Conservation (phyloP, 805 yeast species). For the Candida ascalaphidarum region DNA sequence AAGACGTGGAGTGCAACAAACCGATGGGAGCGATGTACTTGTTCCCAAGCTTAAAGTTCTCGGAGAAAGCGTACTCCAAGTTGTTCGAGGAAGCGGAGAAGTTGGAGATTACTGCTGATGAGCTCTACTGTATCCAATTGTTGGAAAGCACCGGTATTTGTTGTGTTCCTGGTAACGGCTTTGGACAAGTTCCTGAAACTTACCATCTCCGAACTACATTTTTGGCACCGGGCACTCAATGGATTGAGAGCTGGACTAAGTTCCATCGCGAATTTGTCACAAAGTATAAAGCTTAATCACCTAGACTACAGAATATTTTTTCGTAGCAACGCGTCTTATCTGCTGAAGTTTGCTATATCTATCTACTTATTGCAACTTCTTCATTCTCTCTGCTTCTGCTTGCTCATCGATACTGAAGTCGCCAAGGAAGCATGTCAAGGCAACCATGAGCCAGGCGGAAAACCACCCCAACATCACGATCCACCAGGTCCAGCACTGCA, state of each 20-base stretch:
- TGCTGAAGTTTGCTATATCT: too few relatives aligned
- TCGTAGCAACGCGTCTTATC: too few relatives aligned
- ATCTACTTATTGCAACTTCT: too few relatives aligned
- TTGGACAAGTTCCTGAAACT: constrained; percentile 87
- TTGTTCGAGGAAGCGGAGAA: constrained; percentile 56
- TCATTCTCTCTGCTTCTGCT: constrained; percentile 2
- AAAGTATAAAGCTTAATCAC: constrained; percentile 27
- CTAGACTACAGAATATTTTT: too few relatives aligned
- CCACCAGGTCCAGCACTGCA: constrained; percentile 84
- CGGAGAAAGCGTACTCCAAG: constrained; percentile 34
- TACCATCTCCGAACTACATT: constrained; percentile 94
- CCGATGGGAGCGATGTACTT: constrained; percentile 98
- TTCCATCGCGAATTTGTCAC: constrained; percentile 72
- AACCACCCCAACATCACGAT: constrained; percentile 69
- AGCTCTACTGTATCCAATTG: constrained; percentile 77
- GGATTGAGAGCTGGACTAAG: constrained; percentile 70
- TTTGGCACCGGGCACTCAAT: constrained; percentile 88
- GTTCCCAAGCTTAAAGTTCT: constrained; percentile 71
- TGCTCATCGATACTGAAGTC: constrained; percentile 8
- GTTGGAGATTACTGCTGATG: constrained; percentile 62
- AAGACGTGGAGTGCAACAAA: constrained; percentile 75
- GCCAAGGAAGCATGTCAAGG: constrained; percentile 20
- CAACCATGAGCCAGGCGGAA: constrained; percentile 62
- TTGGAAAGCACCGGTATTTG: constrained; percentile 90
- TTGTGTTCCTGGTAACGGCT: constrained; percentile 96